phyloP scores from a whole-genome alignment of 768 basidiomycete species.

The Boletellus ananas region DNA sequence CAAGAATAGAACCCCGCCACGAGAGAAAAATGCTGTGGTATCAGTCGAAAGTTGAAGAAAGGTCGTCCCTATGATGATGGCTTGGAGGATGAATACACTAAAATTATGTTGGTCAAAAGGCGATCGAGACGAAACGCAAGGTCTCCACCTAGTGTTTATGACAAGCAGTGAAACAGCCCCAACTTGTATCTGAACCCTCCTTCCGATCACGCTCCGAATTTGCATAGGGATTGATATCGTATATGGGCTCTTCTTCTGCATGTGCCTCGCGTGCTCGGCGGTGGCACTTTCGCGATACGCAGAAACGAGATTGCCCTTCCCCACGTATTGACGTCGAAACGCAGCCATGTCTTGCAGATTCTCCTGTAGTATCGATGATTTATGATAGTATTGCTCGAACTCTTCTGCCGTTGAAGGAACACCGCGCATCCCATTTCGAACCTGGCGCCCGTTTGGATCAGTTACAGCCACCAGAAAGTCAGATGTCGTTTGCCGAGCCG shows the following conservation, averaged over 20 bases:
- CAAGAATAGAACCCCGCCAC: constrained; percentile 86
- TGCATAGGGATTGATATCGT: constrained; percentile 48
- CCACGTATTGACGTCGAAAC: constrained; percentile 46
- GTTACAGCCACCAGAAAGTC: constrained; percentile 62
- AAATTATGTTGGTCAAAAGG: neutral
- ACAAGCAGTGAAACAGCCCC: constrained; percentile 37
- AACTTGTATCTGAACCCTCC: constrained; percentile 45
- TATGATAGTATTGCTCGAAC: constrained; percentile 48
- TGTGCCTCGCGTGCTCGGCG: constrained; percentile 50
- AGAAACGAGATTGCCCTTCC: constrained; percentile 38
- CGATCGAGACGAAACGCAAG: neutral
- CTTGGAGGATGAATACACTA: constrained; percentile 39
- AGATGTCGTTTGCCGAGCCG: constrained; percentile 57
- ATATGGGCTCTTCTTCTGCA: constrained; percentile 43
- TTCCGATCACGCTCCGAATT: constrained; percentile 42
- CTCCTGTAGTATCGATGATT: constrained; percentile 35
- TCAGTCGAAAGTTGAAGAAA: constrained; percentile 42
- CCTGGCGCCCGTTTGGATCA: constrained; percentile 57
- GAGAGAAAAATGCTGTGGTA: constrained; percentile 42
- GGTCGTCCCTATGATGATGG: constrained; percentile 37
- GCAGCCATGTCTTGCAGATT: constrained; percentile 48
- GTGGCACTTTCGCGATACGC: constrained; percentile 48
- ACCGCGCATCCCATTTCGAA: constrained; percentile 29
- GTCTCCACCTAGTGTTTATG: constrained; percentile 25
- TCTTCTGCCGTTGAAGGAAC: constrained; percentile 49